Percentiles rank a stretch among this genome's conserved stretches.
Evolutionary conservation across 2,329 filamentous ascomycete genomes (phyloP).

Genomic region (Diaporthe vexans): DNA sequence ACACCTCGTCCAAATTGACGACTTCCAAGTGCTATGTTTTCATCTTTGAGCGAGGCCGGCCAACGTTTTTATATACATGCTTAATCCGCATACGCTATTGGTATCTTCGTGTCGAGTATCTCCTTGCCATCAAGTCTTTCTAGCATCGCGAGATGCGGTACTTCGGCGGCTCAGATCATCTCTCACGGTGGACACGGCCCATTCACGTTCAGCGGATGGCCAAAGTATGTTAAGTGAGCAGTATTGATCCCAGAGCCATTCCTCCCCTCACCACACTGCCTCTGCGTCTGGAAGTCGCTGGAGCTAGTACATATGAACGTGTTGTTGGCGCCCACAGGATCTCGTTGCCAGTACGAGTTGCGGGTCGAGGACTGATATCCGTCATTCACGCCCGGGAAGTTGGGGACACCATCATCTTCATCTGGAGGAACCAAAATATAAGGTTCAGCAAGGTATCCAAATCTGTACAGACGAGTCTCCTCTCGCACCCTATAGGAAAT

Average conservation of each 20-base stretch:
- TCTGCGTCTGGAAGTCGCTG: constrained; percentile 29
- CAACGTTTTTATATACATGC: background rate
- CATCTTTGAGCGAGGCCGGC: too few species aligned
- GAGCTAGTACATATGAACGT: constrained; percentile 20
- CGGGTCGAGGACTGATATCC: constrained; percentile 25
- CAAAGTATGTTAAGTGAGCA: constrained; percentile 13
- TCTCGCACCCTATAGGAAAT: background rate
- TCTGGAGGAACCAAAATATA: background rate
- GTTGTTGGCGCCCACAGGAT: constrained; percentile 12
- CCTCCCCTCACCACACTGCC: constrained; percentile 10
- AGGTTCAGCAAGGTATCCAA: too few species aligned
- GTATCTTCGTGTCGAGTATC: background rate
- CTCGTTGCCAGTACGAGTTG: constrained; percentile 18
- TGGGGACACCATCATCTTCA: constrained; percentile 20
- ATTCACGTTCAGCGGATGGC: constrained; percentile 2
- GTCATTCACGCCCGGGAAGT: constrained; percentile 1
- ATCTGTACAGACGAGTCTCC: background rate
- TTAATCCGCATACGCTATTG: background rate
- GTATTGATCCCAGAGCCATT: constrained; percentile 7
- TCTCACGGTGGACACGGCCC: background rate
- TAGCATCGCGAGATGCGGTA: background rate
- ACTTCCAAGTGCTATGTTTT: background rate
- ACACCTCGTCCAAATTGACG: background rate
- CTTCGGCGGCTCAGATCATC: too few species aligned
- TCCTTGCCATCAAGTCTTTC: background rate